phyloP scores from a whole-genome alignment of 2,329 filamentous ascomycete species.

The Aspergillus puulaauensis region DNA sequence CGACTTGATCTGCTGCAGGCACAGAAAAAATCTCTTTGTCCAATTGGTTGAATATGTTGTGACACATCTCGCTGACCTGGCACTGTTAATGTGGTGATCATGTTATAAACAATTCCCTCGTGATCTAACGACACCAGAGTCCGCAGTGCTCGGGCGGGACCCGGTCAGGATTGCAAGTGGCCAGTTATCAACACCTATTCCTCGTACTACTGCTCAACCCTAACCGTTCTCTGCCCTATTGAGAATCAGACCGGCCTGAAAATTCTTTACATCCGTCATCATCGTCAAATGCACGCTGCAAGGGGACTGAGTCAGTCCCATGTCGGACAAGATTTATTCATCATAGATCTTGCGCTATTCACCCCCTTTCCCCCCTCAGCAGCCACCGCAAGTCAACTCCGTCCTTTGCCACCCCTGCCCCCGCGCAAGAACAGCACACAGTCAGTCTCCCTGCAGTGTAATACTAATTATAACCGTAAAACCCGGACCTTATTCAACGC shows the following conservation, averaged over 20 bases:
- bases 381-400: background rate
- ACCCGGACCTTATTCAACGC: background rate
- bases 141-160: too few species aligned
- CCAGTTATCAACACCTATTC: too few species aligned
- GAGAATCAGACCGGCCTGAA: background rate
- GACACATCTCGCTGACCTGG: background rate
- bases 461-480: background rate
- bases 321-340: background rate
- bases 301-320: background rate
- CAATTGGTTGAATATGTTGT: background rate
- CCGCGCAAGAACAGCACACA: background rate
- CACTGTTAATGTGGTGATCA: background rate
- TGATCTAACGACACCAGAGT: background rate
- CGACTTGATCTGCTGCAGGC: background rate
- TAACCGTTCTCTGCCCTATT: background rate
- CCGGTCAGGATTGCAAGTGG: background rate
- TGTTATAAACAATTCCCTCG: background rate
- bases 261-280: background rate
- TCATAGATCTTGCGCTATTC: background rate
- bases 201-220: too few species aligned
- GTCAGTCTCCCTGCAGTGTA: background rate
- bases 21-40: background rate
- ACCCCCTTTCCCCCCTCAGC: background rate
- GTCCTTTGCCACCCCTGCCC: background rate
- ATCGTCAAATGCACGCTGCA: background rate